Percentiles rank a stretch among this genome's conserved stretches.
These are phyloP conservation scores for Aspergillus nidulans DNA, from an alignment of 495 filamentous ascomycete species.

Conservation along the genomic window DNA sequence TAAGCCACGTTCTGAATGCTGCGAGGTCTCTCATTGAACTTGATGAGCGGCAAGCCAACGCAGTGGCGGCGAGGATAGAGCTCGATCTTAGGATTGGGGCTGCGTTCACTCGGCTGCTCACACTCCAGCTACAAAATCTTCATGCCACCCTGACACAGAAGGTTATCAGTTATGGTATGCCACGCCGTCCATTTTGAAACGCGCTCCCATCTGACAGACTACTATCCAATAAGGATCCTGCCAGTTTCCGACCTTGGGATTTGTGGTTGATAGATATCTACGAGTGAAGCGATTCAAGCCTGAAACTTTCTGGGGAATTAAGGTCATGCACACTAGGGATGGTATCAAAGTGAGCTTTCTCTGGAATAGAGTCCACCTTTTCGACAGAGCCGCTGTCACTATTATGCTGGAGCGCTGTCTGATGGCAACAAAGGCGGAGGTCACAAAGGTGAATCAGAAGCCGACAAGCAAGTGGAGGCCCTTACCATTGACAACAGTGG, in stretches of 20 bases:
- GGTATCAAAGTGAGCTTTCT: conserved; percentile 76
- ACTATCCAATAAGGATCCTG: conserved; percentile 65
- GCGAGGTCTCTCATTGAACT: conserved; percentile 70
- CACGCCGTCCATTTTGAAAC: not conserved
- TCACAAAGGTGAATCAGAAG: conserved; percentile 79
- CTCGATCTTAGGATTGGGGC: conserved; percentile 87
- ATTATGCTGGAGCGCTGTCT: conserved; percentile 86
- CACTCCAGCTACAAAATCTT: conserved; percentile 64
- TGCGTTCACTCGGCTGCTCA: conserved; percentile 87
- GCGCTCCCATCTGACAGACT: conserved; percentile 15
- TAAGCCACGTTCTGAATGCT: conserved; percentile 74
- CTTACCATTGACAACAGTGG: conserved; percentile 91
- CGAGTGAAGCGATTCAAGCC: conserved; percentile 89
- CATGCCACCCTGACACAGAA: conserved; percentile 56
- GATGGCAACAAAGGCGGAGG: conserved; percentile 66
- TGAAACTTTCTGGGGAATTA: conserved; percentile 89
- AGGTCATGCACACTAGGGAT: conserved; percentile 73
- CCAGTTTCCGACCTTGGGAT: conserved; percentile 94
- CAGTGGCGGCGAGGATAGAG: conserved; percentile 86
- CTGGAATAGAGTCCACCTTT: conserved; percentile 79
- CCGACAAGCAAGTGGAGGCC: conserved; percentile 94
- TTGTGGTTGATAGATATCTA: conserved; percentile 94
- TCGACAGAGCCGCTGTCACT: conserved; percentile 77
- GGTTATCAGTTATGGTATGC: conserved; percentile 79
- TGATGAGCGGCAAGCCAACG: conserved; percentile 81